Evolutionary conservation across 495 filamentous ascomycete genomes (phyloP).

Genomic region (Hypoxylon fragiforme): DNA sequence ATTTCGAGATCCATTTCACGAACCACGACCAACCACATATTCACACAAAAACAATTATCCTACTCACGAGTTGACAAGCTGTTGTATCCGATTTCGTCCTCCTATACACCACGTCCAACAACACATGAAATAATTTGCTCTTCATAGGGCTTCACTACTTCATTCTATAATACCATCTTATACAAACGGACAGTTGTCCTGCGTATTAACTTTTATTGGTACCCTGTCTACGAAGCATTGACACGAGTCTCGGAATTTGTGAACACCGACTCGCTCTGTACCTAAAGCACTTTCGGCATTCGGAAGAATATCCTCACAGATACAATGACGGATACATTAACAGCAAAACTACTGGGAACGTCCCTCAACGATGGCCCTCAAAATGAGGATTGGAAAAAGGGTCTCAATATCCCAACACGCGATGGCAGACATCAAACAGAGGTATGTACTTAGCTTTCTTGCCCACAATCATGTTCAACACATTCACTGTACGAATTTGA

Average conservation of each 20-base stretch:
- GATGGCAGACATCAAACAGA: slow-evolving; percentile 93
- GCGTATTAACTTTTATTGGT: slow-evolving; percentile 7
- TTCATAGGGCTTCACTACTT: slow-evolving; percentile 1
- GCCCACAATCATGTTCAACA: too few relatives aligned
- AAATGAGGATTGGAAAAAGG: slow-evolving; percentile 76
- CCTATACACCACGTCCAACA: neutral
- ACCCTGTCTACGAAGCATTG: too few relatives aligned
- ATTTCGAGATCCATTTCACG: slow-evolving; percentile 8
- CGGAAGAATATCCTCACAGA: neutral
- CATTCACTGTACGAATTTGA: too few relatives aligned
- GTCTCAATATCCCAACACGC: slow-evolving; percentile 75
- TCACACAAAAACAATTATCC: slow-evolving; percentile 6
- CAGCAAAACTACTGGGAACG: slow-evolving; percentile 70
- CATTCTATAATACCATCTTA: neutral
- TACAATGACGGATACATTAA: slow-evolving; percentile 57
- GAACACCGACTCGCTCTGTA: too few relatives aligned
- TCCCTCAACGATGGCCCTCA: slow-evolving; percentile 64
- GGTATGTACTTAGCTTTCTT: slow-evolving; percentile 55
- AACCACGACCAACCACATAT: neutral
- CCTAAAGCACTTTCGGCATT: too few relatives aligned
- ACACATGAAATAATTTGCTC: slow-evolving; percentile 1
- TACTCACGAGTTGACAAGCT: slow-evolving; percentile 3
- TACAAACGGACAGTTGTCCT: slow-evolving; percentile 5
- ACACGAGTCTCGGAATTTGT: too few relatives aligned
- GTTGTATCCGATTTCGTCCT: neutral